phyloP scores from a whole-genome alignment of 108 stramenopile genomes.

The Skeletonema tropicum region DNA sequence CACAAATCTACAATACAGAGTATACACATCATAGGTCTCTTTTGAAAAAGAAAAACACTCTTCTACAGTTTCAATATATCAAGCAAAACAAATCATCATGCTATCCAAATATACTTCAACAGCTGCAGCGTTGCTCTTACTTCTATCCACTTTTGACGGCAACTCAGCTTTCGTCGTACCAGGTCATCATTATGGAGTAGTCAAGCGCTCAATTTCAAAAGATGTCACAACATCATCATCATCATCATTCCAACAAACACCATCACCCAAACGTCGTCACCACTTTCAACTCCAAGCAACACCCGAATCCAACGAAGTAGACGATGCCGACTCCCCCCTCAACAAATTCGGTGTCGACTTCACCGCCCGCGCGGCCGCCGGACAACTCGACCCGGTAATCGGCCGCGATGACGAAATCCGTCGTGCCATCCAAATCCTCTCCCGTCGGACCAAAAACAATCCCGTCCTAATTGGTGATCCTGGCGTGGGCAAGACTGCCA shows the following conservation, averaged over 20 bases:
- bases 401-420: conserved; percentile 99
- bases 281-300: not conserved
- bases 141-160: too few species aligned
- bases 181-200: not conserved
- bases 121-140: too few species aligned
- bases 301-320: not conserved
- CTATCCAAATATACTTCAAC: too few species aligned
- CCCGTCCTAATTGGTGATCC: conserved; percentile 98
- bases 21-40: too few species aligned
- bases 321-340: conserved; percentile 78
- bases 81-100: too few species aligned
- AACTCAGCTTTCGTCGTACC: too few species aligned
- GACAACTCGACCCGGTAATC: conserved; percentile 97
- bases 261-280: not conserved
- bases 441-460: conserved; percentile 98
- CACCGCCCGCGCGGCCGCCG: conserved; percentile 81
- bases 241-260: not conserved
- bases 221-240: too few species aligned
- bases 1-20: too few species aligned
- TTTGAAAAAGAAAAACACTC: too few species aligned
- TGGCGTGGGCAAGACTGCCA: conserved; percentile 94
- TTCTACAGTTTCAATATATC: too few species aligned
- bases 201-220: not conserved
- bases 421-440: conserved; percentile 96
- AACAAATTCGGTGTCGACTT: conserved; percentile 96